Evolutionary conservation across 1,284 basidiomycete species (phyloP).

Genomic region (Tilletia caries): DNA sequence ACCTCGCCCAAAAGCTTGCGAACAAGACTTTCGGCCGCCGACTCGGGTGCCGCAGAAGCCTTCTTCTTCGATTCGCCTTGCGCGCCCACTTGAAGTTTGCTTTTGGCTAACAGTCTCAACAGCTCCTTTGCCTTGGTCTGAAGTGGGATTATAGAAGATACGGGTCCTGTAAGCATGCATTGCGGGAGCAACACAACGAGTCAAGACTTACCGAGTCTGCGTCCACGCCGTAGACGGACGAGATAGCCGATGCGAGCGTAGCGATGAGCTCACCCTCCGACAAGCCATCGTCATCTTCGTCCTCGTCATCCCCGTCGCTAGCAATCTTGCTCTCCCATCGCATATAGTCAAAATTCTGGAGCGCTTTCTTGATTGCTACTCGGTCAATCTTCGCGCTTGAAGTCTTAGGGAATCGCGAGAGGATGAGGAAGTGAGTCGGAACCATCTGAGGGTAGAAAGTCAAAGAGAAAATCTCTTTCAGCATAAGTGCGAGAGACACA

Average conservation of each 20-base stretch:
- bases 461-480: slow-evolving; percentile 12
- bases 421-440: slow-evolving; percentile 50
- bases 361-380: slow-evolving; percentile 45
- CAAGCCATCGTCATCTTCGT: slow-evolving; percentile 20
- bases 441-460: slow-evolving; percentile 37
- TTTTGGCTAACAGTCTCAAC: neutral
- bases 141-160: too few relatives aligned
- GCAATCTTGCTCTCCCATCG: slow-evolving; percentile 45
- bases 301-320: slow-evolving; percentile 19
- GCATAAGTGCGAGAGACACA: neutral
- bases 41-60: neutral
- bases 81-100: neutral
- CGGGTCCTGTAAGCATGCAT: too few relatives aligned
- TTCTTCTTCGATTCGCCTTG: too few relatives aligned
- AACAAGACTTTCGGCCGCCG: neutral
- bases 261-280: neutral
- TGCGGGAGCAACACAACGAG: too few relatives aligned
- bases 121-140: neutral
- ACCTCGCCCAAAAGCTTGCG: slow-evolving; percentile 35
- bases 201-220: neutral
- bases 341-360: slow-evolving; percentile 39
- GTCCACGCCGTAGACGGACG: neutral
- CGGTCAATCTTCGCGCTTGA: slow-evolving; percentile 55
- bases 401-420: slow-evolving; percentile 52
- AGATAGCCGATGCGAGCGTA: neutral